Percentiles rank a stretch among this genome's conserved stretches.
These are phyloP conservation scores for Axilococcus clingmanii DNA, from an alignment of 139 green algal genomes.

Conservation along the genomic window DNA sequence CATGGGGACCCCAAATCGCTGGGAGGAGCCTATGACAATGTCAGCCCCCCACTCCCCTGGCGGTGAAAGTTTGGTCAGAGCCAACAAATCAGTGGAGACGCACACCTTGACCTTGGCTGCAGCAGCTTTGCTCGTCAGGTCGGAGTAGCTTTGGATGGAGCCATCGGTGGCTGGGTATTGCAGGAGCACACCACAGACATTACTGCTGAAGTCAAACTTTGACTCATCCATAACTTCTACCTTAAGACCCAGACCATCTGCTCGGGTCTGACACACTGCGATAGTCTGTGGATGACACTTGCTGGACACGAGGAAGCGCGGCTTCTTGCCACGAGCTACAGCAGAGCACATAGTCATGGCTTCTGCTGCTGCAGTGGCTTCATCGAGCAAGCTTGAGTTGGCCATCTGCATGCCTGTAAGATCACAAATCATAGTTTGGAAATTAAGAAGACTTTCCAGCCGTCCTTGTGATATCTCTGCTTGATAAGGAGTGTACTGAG, in stretches of 20 bases:
- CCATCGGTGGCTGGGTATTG: conserved; percentile 97
- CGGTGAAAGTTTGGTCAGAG: conserved; percentile 84
- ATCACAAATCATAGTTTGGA: conserved; percentile 96
- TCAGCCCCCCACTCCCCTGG: conserved; percentile 97
- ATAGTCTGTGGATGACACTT: conserved; percentile 99
- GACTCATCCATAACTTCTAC: conserved; percentile 64
- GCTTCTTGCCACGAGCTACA: conserved; percentile 92
- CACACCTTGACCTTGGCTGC: conserved; percentile 63
- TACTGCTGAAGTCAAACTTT: conserved; percentile 52
- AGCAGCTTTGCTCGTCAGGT: conserved; percentile 44
- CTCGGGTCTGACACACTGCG: conserved; percentile 83
- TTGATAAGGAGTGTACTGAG: conserved; percentile 99
- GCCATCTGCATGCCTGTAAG: conserved; percentile 88
- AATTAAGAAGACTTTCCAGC: conserved; percentile 97
- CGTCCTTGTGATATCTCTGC: conserved; percentile 84
- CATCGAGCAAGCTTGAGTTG: conserved; percentile 94
- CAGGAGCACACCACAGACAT: conserved; percentile 92
- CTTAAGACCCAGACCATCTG: conserved; percentile 89
- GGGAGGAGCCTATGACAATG: conserved; percentile 92
- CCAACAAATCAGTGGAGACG: conserved; percentile 92
- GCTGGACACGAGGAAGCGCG: conserved; percentile 87
- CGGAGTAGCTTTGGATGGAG: conserved; percentile 74
- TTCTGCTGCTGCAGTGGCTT: conserved; percentile 95
- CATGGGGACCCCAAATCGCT: conserved; percentile 96
- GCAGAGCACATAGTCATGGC: conserved; percentile 98